Evolutionary conservation across 495 filamentous ascomycete species (phyloP), one percentile per base, ranked within the genome.

Genomic region (Daldinia concentrica): DNA sequence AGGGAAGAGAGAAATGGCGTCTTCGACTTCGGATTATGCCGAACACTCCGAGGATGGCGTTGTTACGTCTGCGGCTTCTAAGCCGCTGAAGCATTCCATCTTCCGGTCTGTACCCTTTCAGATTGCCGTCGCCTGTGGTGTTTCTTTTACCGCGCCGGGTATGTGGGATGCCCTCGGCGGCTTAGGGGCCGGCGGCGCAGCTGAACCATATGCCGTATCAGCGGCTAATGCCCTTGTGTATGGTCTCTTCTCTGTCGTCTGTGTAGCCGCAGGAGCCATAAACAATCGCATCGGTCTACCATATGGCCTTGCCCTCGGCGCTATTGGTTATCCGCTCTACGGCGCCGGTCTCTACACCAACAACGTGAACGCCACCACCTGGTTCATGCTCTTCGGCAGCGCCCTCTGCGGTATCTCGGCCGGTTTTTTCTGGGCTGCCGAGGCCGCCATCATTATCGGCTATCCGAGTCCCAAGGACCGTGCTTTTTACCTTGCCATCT

Each of bases 91-190:
- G n/a, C 66, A 69, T 62, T 69, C 71, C 6, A 27, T 69, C 36
- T 69, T 66, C 64, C 77, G 75, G 26, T 77, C 75, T 24, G 77
- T 79, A 1, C 75, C 75, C 54, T 79, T 79, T 57, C 75, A 79
- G 57, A 77, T 77, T 37, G 58, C 66, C 19, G 71, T 79, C 26
- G 77, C 75, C 15, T 72, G 75, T 50, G 75, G 75, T 11, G 75
- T 77, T 22, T 76, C 75, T 14, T 75, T 75, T 36, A 72, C 73
- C 1, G 73, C 73, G n/a, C 73, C 73, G 17, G 73, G 73, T 4
- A 77, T 79, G 74, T 79, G 75, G 76, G 74, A 79, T 70, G 77
- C 77, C 36, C 66, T 79, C 6, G 76, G 76, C 14, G 69, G 69
- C 19, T 60, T 75, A 14, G 73, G 73, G 12, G 73, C 73, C 9